These are phyloP conservation scores for Alnus glutinosa DNA, from an alignment of 306 rosid species.

Conservation along the genomic window DNA sequence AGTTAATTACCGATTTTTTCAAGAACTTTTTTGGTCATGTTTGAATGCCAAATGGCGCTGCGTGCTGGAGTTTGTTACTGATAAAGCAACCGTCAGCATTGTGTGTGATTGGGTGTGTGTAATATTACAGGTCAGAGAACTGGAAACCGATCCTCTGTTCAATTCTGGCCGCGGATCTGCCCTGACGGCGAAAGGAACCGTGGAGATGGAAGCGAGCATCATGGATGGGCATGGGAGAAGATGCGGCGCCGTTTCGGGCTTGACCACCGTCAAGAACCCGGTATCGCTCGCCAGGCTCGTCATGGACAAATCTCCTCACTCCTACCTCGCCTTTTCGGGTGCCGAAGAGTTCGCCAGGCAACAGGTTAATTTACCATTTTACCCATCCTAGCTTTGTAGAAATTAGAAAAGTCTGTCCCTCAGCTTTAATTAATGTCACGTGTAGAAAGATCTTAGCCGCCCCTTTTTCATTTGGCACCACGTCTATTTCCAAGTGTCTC, in stretches of 20 bases:
- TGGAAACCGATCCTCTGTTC: conserved; percentile 82
- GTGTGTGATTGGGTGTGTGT: not conserved
- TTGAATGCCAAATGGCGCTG: conserved; percentile 1
- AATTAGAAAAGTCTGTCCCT: too few species aligned
- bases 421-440: conserved; percentile 6
- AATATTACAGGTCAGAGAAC: conserved; percentile 58
- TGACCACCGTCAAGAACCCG: conserved; percentile 80
- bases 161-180: conserved; percentile 97
- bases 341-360: conserved; percentile 83
- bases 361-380: conserved; percentile 41
- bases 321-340: conserved; percentile 85
- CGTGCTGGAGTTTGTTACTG: not conserved
- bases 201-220: conserved; percentile 95
- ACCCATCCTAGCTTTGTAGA: too few species aligned
- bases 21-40: not conserved
- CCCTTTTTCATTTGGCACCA: not conserved
- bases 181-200: conserved; percentile 76
- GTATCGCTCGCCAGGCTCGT: conserved; percentile 89
- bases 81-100: not conserved
- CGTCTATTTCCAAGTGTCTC: not conserved
- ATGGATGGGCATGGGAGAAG: conserved; percentile 87
- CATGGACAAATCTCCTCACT: conserved; percentile 96
- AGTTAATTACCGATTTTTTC: too few species aligned
- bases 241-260: conserved; percentile 93
- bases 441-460: not conserved